Percentiles rank a stretch among this genome's conserved stretches.
Conservation (phyloP, 2,329 filamentous ascomycete species). For the Xylariaceae sp. region DNA sequence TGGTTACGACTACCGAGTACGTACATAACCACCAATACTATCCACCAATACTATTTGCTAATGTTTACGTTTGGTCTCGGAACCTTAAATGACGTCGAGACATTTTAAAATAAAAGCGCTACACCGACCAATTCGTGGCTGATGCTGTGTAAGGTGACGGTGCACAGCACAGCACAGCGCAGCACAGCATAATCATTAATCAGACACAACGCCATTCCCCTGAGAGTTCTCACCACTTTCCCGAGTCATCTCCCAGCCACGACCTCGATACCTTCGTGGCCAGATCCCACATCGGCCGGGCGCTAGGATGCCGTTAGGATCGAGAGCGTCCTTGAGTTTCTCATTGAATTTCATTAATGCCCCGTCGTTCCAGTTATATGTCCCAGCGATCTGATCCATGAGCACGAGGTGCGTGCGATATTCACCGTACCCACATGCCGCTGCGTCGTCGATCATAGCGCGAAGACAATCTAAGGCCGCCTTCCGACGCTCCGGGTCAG, state of each 20-base stretch:
- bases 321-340: constrained; percentile 50
- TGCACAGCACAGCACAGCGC: background rate
- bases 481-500: constrained; percentile 32
- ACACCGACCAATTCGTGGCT: too few relatives aligned
- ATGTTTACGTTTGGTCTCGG: constrained; percentile 21
- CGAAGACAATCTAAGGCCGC: constrained; percentile 40
- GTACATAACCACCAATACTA: background rate
- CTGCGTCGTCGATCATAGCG: constrained; percentile 47
- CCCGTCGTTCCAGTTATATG: constrained; percentile 52
- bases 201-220: constrained; percentile 39
- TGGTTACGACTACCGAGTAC: background rate
- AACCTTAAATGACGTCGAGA: too few relatives aligned
- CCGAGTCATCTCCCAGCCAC: constrained; percentile 47
- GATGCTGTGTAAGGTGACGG: background rate
- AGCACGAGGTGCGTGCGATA: constrained; percentile 53
- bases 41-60: constrained; percentile 17
- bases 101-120: too few relatives aligned
- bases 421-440: constrained; percentile 50
- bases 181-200: background rate
- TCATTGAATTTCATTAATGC: constrained; percentile 50
- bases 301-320: constrained; percentile 47
- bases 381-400: constrained; percentile 53
- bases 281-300: constrained; percentile 44
- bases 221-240: constrained; percentile 42
- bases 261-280: constrained; percentile 42